Evolutionary conservation across 345 rosid genomes (phyloP), one percentile per base, ranked within the genome.

Genomic region (Turnera subulata): DNA sequence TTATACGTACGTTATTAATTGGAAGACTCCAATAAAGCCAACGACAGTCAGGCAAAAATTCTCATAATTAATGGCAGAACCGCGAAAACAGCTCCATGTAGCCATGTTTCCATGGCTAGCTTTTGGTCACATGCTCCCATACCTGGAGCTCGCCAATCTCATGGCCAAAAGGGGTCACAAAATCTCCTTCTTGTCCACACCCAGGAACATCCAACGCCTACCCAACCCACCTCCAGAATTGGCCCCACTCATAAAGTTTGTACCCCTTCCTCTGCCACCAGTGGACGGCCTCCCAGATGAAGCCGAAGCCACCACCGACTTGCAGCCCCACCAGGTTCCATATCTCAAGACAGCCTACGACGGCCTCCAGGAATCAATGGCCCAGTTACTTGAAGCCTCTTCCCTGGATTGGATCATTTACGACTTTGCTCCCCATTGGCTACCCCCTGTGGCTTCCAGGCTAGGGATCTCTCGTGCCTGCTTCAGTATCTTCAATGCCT

Each of bases 51-150:
- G n/a, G n/a, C n/a, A n/a, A n/a, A n/a, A n/a, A n/a, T n/a, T n/a
- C n/a, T n/a, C n/a, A n/a, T n/a, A n/a, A n/a, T n/a, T n/a, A n/a
- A n/a, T n/a, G n/a, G n/a, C n/a, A n/a, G n/a, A n/a, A n/a, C n/a
- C n/a, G n/a, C n/a, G n/a, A n/a, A n/a, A n/a, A n/a, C n/a, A 47
- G 63, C 61, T 56, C 15, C 69, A 65, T 17, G 49, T 65, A 1
- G 62, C 62, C 1, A 11, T 56, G 14, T 65, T 65, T 24, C 69
- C 69, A 40, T 65, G 69, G 69, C 61, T 65, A 25, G 62, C 69
- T 0, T 65, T 65, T 5, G 69, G 69, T 29, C 69, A 65, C 40
- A 49, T 65, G n/a, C 47, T 65, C 11, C 69, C 69, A 23, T 49
- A 15, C 23, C 9, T 65, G 40, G 61, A 55, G 54, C 48, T 64